Base-by-base conservation (phyloP, 441 rosid species). In the Melastoma candidum region DNA sequence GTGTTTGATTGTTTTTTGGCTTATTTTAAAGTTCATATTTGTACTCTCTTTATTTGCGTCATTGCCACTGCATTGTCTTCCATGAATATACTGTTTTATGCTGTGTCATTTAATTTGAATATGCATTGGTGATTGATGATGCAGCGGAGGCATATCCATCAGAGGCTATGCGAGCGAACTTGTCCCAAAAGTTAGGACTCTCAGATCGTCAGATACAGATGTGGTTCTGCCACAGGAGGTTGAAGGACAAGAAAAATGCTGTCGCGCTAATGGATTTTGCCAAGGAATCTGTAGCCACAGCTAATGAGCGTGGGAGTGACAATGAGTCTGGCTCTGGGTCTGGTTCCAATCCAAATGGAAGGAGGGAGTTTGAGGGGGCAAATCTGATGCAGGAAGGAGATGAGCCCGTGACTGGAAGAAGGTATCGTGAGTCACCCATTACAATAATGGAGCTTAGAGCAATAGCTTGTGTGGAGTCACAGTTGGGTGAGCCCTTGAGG, bases 401-500 rank as follows among this genome's bases (percentile, higher is more conserved):
- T 52, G 46, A 39, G 17, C 13, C 22, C 0, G 12, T 26, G 39
- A 14, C 12, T 39, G 56, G 46, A 58, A 77, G 73, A 74, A 71
- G 87, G 64, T 72, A 74, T 49, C 72, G 71, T 11, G 90, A 87
- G 76, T 74, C 95, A 0, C 80, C 73, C 12, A 74, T 74, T 73
- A 71, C 94, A 3, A 49, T 73, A 10, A 67, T 77, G 85, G 95
- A 90, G 71, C 86, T 75, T 29, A 70, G 92, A 77, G 97, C 93
- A 22, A 81, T 95, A 68, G 88, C 79, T 1, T 82, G 83, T 32
- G 95, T 95, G 75, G 97, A 95, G 75, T 84, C 87, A 1, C 99
- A 87, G 78, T 73, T 95, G 73, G 95, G 95, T 11, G 95, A 87
- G 79, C 77, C 99, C 1, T 61, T 95, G 73, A 81, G 95, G 72